Conservation (phyloP, 495 filamentous ascomycete species). For the Stereocaulon alpinum region DNA sequence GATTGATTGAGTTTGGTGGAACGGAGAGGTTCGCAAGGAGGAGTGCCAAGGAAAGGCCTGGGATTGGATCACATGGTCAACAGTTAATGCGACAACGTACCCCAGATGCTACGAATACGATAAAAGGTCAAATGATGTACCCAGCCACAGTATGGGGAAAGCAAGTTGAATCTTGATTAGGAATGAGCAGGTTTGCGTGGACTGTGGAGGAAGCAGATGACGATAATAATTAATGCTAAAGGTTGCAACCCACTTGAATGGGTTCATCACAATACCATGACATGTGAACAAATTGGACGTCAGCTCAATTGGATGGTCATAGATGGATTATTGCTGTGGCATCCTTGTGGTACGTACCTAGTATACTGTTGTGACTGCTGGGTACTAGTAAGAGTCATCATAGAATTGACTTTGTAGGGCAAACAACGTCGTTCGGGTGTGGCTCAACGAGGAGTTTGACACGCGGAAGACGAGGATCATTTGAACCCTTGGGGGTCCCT, state of each 20-base stretch:
- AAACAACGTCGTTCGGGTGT: background rate
- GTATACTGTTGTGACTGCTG: background rate
- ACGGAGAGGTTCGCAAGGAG: background rate
- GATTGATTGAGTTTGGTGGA: background rate
- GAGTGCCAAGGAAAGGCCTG: background rate
- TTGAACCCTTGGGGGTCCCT: no score
- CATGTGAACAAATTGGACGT: slow-evolving; percentile 1
- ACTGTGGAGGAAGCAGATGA: slow-evolving; percentile 1
- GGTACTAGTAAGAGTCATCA: background rate
- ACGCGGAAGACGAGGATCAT: no score
- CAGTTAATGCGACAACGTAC: background rate
- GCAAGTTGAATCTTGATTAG: background rate
- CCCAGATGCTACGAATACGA: background rate
- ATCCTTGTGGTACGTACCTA: background rate
- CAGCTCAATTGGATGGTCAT: background rate
- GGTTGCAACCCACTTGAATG: background rate
- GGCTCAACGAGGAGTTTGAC: background rate
- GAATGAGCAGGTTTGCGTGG: background rate
- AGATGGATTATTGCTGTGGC: background rate
- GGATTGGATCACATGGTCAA: background rate
- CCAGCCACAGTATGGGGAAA: background rate
- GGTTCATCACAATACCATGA: background rate
- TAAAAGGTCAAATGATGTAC: slow-evolving; percentile 1
- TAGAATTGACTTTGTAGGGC: background rate
- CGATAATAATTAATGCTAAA: no score